Evolutionary conservation across 208 protist genomes (phyloP).

Genomic region (Angomonas desouzai): DNA sequence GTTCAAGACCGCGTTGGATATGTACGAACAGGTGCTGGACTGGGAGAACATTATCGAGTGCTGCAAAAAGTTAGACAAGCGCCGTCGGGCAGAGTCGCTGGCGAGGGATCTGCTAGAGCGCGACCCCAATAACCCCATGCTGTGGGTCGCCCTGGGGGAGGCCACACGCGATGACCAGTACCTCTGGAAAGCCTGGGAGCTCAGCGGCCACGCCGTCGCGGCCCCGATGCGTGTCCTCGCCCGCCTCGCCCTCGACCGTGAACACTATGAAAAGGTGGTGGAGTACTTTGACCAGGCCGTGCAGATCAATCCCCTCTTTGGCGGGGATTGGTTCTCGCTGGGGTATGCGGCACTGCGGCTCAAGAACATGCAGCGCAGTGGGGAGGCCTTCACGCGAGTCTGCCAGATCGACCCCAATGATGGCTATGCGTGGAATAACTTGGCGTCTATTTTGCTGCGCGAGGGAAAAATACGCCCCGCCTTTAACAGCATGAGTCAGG

Average conservation of each 20-base stretch:
- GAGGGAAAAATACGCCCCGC: conserved; percentile 74
- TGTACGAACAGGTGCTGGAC: conserved; percentile 85
- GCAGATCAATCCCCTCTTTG: conserved; percentile 84
- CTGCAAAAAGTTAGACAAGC: conserved; percentile 87
- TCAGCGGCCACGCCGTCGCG: conserved; percentile 74
- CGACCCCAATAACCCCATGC: conserved; percentile 79
- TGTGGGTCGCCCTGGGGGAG: conserved; percentile 90
- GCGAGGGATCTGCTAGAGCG: conserved; percentile 77
- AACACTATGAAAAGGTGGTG: conserved; percentile 84
- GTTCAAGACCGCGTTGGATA: conserved; percentile 81
- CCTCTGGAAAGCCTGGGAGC: conserved; percentile 89
- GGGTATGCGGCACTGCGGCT: conserved; percentile 80
- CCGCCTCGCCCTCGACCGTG: conserved; percentile 69
- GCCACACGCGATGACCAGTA: conserved; percentile 77
- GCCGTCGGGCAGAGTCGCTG: conserved; percentile 79
- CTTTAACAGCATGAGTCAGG: conserved; percentile 89
- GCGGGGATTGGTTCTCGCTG: conserved; percentile 90
- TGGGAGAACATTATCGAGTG: conserved; percentile 90
- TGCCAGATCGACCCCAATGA: conserved; percentile 89
- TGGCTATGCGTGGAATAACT: conserved; percentile 90
- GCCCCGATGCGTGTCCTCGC: conserved; percentile 87
- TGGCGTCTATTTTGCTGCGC: conserved; percentile 80
- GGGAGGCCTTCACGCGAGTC: conserved; percentile 86
- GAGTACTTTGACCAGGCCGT: conserved; percentile 89
- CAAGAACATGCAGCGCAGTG: conserved; percentile 60